Conservation (phyloP, 2,329 filamentous ascomycete genomes). For the Catunica adiposa region DNA sequence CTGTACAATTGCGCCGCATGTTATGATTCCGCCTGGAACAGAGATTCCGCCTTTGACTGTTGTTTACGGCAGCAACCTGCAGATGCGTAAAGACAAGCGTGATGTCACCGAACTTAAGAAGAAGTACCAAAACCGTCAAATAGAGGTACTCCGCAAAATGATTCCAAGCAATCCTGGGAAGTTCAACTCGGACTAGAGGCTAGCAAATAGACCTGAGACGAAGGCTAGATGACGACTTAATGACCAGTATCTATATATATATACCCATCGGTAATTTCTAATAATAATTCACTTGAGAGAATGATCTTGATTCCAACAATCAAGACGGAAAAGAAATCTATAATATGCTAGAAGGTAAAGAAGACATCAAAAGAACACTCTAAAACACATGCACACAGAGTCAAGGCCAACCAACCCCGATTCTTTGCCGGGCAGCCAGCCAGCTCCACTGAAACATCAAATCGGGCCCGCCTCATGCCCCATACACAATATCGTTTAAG, state of each 20-base stretch:
- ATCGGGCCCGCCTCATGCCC: not conserved
- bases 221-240: not conserved
- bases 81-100: slow-evolving; percentile 38
- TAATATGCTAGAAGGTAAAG: not conserved
- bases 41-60: slow-evolving; percentile 51
- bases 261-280: too few relatives aligned
- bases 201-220: not conserved
- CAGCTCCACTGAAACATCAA: too few relatives aligned
- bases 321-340: not conserved
- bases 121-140: slow-evolving; percentile 47
- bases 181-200: slow-evolving; percentile 17
- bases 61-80: slow-evolving; percentile 46
- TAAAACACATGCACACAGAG: not conserved
- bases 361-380: not conserved
- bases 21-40: slow-evolving; percentile 39
- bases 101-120: slow-evolving; percentile 47
- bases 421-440: slow-evolving; percentile 14
- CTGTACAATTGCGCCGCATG: slow-evolving; percentile 53
- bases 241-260: slow-evolving; percentile 2
- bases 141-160: slow-evolving; percentile 49
- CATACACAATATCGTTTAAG: slow-evolving; percentile 29
- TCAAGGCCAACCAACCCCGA: slow-evolving; percentile 5
- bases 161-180: slow-evolving; percentile 47
- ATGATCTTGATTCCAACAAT: not conserved
- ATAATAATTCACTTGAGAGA: too few relatives aligned